These are phyloP conservation scores for Cyclocybe aegerita DNA, from an alignment of 768 basidiomycete genomes.

Conservation along the genomic window DNA sequence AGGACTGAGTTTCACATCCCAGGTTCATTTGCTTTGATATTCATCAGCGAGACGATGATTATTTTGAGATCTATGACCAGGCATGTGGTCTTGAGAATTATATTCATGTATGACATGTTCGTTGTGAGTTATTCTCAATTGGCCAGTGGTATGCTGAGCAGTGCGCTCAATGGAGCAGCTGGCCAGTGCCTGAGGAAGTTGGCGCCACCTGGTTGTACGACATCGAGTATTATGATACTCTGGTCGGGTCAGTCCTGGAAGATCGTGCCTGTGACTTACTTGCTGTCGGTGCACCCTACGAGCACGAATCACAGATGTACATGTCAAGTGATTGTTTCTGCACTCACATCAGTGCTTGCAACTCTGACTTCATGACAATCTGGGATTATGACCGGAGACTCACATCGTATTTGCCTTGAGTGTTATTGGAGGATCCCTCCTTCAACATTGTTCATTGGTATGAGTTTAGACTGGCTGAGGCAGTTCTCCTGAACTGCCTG, in stretches of 20 bases:
- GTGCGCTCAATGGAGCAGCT: neutral
- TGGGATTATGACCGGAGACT: neutral
- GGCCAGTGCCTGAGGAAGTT: neutral
- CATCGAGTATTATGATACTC: neutral
- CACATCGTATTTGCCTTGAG: neutral
- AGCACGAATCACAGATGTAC: neutral
- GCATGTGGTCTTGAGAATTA: neutral
- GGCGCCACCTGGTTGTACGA: neutral
- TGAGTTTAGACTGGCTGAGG: neutral
- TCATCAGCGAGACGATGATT: too few relatives aligned
- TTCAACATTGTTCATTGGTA: constrained; percentile 5
- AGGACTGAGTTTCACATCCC: too few relatives aligned
- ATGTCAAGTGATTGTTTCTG: neutral
- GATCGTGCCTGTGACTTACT: too few relatives aligned
- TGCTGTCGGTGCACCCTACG: too few relatives aligned
- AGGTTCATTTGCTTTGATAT: too few relatives aligned
- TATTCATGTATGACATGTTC: neutral
- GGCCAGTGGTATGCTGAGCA: constrained; percentile 5
- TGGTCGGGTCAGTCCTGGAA: too few relatives aligned
- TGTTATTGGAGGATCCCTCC: neutral
- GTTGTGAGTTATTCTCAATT: constrained; percentile 5
- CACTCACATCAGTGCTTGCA: neutral
- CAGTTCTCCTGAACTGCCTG: too few relatives aligned
- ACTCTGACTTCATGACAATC: neutral
- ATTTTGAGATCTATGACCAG: neutral